A percentile compares a stretch with the other conserved stretches of the same genome.
These are phyloP conservation scores for Chalciporus pseudorubinellus DNA, from an alignment of 768 basidiomycete genomes.

Conservation along the genomic window DNA sequence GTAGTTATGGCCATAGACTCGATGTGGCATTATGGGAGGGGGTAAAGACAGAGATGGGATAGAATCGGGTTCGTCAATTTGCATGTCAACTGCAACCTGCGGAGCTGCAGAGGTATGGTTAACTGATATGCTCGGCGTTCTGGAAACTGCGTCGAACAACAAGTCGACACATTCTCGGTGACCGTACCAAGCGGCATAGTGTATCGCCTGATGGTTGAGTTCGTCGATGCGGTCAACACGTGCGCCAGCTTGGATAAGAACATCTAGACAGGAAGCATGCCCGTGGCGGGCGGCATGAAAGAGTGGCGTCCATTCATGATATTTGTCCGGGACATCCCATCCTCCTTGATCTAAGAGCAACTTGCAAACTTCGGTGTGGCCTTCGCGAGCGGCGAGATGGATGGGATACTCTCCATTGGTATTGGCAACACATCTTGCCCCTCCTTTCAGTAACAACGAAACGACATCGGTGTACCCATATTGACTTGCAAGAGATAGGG, in stretches of 20 bases:
- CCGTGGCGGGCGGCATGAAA: slow-evolving; percentile 94
- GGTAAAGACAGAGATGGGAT: slow-evolving; percentile 95
- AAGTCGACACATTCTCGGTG: slow-evolving; percentile 66
- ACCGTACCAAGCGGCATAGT: slow-evolving; percentile 97
- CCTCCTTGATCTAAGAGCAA: slow-evolving; percentile 71
- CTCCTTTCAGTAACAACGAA: slow-evolving; percentile 68
- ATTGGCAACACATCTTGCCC: slow-evolving; percentile 78
- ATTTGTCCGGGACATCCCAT: slow-evolving; percentile 90
- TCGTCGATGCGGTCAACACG: slow-evolving; percentile 81
- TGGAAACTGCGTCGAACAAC: slow-evolving; percentile 46
- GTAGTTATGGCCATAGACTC: slow-evolving; percentile 96
- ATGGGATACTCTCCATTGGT: slow-evolving; percentile 97
- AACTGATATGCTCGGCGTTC: slow-evolving; percentile 13
- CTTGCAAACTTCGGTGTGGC: slow-evolving; percentile 81
- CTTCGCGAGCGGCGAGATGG: slow-evolving; percentile 92
- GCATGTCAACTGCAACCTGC: slow-evolving; percentile 31
- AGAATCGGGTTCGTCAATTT: slow-evolving; percentile 76
- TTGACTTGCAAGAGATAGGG: slow-evolving; percentile 88
- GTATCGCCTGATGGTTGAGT: slow-evolving; percentile 76
- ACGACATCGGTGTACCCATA: slow-evolving; percentile 86
- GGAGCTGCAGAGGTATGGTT: slow-evolving; percentile 20
- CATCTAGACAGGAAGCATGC: slow-evolving; percentile 64
- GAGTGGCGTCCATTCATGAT: slow-evolving; percentile 97
- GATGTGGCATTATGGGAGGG: slow-evolving; percentile 97
- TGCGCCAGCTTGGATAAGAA: slow-evolving; percentile 79